Conservation (phyloP, 352 stramenopile species). For the Phytophthora podocarpi region DNA sequence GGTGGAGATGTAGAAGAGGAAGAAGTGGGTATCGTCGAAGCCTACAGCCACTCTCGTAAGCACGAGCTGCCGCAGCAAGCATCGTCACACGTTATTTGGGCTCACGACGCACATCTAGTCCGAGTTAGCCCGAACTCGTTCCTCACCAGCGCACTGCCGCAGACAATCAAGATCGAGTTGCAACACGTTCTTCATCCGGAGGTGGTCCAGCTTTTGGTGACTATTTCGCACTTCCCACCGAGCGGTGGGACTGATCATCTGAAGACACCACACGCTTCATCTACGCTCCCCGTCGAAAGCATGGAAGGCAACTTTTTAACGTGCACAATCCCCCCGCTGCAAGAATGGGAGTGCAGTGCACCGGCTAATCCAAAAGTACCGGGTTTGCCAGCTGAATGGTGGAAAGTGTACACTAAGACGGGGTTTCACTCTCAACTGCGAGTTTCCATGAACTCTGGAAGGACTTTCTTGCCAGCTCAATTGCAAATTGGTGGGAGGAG, state of each 20-base stretch:
- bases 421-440: conserved; percentile 39
- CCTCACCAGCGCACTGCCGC: conserved; percentile 37
- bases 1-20: conserved; percentile 8
- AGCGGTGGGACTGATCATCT: conserved; percentile 1
- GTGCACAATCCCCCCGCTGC: conserved; percentile 45
- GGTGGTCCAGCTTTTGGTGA: conserved; percentile 22
- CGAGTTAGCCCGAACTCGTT: conserved; percentile 64
- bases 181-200: conserved; percentile 31
- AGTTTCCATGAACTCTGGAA: conserved; percentile 59
- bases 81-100: conserved; percentile 42
- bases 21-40: not conserved
- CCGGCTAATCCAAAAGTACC: conserved; percentile 4
- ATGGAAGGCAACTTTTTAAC: conserved; percentile 33
- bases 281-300: conserved; percentile 31
- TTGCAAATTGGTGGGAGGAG: conserved; percentile 10
- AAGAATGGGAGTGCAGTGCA: conserved; percentile 40
- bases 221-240: conserved; percentile 9
- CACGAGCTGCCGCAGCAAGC: not conserved
- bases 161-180: conserved; percentile 48
- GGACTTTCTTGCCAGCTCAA: conserved; percentile 35
- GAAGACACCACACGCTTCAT: conserved; percentile 13
- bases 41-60: conserved; percentile 9
- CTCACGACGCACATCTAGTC: conserved; percentile 47
- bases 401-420: conserved; percentile 36
- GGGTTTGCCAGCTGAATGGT: conserved; percentile 34